Base-by-base conservation (phyloP, 805 yeast species). In the Lipomyces sp. region DNA sequence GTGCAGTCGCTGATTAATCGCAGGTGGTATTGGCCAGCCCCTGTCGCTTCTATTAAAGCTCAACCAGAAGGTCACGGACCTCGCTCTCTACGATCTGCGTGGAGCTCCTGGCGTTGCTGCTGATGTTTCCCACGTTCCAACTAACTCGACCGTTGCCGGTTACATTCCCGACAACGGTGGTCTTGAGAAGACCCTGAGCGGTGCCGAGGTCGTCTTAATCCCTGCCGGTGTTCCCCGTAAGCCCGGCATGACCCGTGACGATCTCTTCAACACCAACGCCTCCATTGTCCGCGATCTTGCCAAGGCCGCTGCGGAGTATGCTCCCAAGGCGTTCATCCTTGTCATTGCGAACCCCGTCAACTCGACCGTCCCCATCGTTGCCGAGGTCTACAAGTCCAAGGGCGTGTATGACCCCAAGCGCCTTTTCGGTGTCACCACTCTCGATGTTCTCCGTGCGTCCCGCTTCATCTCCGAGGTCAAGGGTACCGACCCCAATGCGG, bases 241-340 rank as follows among this genome's bases (percentile, higher is more conserved):
- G 92, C 98, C 98, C 73, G 98, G 98, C 80, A 93, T 93, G 98
- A 91, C 97, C 77, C 90, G 98, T 85, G 98, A 93, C 79, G 98
- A 93, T 79, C 84, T 93, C 76, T 93, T 93, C 88, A 89, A 90
- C 84, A 93, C 96, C 83, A 93, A 93, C 77, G 98, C 98, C 62
- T 89, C 96, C 61, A 93, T 93, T 79, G 97, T 93, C 71, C 88
- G 95, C 79, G 97, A 90, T 80, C 85, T 93, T 80, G 97, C 97
- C 78, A 84, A 88, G 80, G 90, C 92, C 63, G 86, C 86, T 74
- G 97, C 96, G 69, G 90, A 89, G 72, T 77, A 83, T 79, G 85
- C 90, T 72, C 97, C 97, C 77, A 85, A 90, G 74, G 97, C 97
- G 68, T 87, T 90, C 61, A 81, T 92, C 62, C 84, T 84, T 73